Conservation (phyloP, 2,329 filamentous ascomycete species). For the Kalmusia sp. region DNA sequence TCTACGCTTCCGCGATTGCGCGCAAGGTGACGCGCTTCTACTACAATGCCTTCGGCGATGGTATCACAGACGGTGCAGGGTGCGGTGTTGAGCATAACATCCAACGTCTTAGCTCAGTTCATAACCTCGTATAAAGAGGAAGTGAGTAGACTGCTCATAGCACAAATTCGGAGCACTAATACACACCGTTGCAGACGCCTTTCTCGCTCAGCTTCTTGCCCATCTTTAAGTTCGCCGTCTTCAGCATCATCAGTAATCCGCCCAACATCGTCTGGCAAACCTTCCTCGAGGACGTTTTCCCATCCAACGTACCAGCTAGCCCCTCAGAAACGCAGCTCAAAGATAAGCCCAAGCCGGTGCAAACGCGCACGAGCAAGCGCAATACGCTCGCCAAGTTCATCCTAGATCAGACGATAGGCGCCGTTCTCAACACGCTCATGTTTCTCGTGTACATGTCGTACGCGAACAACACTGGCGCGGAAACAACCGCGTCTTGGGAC, state of each 20-base stretch:
- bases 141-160: slow-evolving; percentile 52
- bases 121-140: slow-evolving; percentile 68
- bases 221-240: slow-evolving; percentile 79
- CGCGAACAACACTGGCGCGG: slow-evolving; percentile 34
- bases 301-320: slow-evolving; percentile 59
- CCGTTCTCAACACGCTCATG: slow-evolving; percentile 68
- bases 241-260: slow-evolving; percentile 74
- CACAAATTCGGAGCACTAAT: slow-evolving; percentile 12
- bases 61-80: slow-evolving; percentile 63
- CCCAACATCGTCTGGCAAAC: slow-evolving; percentile 89
- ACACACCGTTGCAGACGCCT: slow-evolving; percentile 54
- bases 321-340: slow-evolving; percentile 35
- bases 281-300: slow-evolving; percentile 77
- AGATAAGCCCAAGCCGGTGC: slow-evolving; percentile 32
- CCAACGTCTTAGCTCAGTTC: slow-evolving; percentile 76
- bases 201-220: slow-evolving; percentile 70
- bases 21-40: background rate
- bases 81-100: slow-evolving; percentile 68
- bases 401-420: slow-evolving; percentile 73
- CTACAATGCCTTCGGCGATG: slow-evolving; percentile 38
- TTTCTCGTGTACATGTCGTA: slow-evolving; percentile 68
- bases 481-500: slow-evolving; percentile 43
- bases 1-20: background rate
- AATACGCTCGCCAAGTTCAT: slow-evolving; percentile 73
- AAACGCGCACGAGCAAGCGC: slow-evolving; percentile 57